phyloP scores from a whole-genome alignment of 2,329 filamentous ascomycete genomes.

The Fusarium sp. region DNA sequence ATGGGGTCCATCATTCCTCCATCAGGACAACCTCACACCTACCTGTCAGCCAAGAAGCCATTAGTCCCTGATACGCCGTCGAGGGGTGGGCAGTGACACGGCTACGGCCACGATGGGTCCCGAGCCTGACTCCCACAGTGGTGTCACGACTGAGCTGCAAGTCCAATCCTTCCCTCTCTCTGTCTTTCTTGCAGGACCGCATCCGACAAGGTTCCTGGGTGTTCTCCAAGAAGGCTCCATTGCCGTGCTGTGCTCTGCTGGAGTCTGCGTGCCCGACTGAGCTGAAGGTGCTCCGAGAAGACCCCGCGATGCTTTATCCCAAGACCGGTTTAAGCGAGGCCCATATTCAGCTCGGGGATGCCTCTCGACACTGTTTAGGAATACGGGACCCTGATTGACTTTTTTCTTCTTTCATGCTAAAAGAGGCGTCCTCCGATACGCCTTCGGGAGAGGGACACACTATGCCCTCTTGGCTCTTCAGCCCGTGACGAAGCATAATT shows the following conservation, averaged over 20 bases:
- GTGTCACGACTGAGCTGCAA: constrained; percentile 22
- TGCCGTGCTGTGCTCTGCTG: constrained; percentile 1
- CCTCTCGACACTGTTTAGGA: constrained; percentile 1
- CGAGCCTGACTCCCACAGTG: constrained; percentile 10
- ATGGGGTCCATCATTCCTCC: constrained; percentile 16
- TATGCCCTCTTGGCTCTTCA: constrained; percentile 16
- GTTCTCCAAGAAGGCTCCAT: background rate
- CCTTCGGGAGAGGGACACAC: constrained; percentile 17
- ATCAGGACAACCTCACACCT: constrained; percentile 23
- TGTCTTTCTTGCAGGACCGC: constrained; percentile 8
- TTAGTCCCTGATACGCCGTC: constrained; percentile 20
- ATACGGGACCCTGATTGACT: background rate
- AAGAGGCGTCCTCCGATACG: background rate
- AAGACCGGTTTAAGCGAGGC: constrained; percentile 1
- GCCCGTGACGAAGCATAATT: constrained; percentile 24
- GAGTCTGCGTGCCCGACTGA: constrained; percentile 28
- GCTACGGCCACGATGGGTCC: background rate
- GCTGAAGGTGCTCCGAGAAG: constrained; percentile 2
- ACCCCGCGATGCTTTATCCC: constrained; percentile 1
- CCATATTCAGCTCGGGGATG: background rate
- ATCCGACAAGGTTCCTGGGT: constrained; percentile 23
- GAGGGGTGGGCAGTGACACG: constrained; percentile 8
- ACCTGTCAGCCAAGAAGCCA: constrained; percentile 8
- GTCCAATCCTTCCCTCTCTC: constrained; percentile 6
- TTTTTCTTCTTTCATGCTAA: background rate